These are phyloP conservation scores for Arthrobotrys sinensis DNA, from an alignment of 2,329 filamentous ascomycete species.

Conservation along the genomic window DNA sequence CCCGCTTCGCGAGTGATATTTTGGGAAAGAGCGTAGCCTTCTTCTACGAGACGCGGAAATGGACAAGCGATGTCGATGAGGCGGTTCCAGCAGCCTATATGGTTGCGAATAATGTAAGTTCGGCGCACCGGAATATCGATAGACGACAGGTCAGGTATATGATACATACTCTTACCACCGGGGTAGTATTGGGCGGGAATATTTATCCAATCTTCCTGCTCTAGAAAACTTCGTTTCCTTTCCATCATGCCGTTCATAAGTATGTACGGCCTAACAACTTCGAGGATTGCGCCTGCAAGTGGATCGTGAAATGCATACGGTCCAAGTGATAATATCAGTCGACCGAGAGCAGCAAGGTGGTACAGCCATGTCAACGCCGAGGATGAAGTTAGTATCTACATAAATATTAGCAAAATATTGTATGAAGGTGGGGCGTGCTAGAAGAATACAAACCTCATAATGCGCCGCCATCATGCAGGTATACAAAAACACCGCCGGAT, in stretches of 20 bases:
- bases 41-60: slow-evolving; percentile 42
- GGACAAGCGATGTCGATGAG: slow-evolving; percentile 37
- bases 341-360: slow-evolving; percentile 51
- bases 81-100: slow-evolving; percentile 43
- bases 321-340: slow-evolving; percentile 45
- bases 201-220: slow-evolving; percentile 51
- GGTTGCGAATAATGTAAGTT: background rate
- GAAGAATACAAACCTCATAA: slow-evolving; percentile 43
- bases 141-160: background rate
- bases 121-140: background rate
- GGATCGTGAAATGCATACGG: slow-evolving; percentile 53
- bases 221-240: slow-evolving; percentile 43
- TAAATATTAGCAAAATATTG: background rate
- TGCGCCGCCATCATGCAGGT: slow-evolving; percentile 60
- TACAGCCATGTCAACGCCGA: slow-evolving; percentile 55
- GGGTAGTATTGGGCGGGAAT: slow-evolving; percentile 54
- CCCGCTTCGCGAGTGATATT: slow-evolving; percentile 43
- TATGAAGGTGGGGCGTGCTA: no score
- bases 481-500: slow-evolving; percentile 58
- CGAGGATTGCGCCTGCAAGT: slow-evolving; percentile 55
- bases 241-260: slow-evolving; percentile 53
- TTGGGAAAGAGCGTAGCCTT: slow-evolving; percentile 33
- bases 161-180: slow-evolving; percentile 49
- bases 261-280: slow-evolving; percentile 57
- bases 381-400: slow-evolving; percentile 42